A percentile compares a stretch with the other conserved stretches of the same genome.
Conservation (phyloP, 768 basidiomycete genomes). For the Suillus decipiens region DNA sequence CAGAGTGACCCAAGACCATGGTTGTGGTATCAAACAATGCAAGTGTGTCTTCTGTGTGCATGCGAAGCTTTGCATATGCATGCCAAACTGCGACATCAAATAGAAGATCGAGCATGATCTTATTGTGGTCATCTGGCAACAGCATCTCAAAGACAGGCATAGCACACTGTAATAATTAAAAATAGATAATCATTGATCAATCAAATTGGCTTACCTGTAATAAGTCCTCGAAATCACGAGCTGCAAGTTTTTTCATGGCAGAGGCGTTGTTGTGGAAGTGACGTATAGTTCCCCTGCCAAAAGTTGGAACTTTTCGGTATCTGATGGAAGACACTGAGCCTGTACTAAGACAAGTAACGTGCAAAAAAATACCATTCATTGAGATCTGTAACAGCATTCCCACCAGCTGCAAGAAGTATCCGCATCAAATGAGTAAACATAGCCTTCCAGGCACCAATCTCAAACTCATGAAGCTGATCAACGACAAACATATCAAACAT, state of each 20-base stretch:
- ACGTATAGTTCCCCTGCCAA: constrained; percentile 12
- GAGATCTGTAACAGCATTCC: neutral
- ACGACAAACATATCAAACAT: constrained; percentile 33
- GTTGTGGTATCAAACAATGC: neutral
- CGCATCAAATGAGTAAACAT: constrained; percentile 30
- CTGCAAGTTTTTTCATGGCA: constrained; percentile 15
- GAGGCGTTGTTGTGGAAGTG: constrained; percentile 11
- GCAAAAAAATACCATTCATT: constrained; percentile 4
- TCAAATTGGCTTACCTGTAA: constrained; percentile 7
- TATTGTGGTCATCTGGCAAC: constrained; percentile 22
- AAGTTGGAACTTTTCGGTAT: constrained; percentile 17
- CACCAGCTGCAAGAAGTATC: neutral
- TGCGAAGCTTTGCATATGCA: constrained; percentile 28
- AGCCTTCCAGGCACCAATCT: constrained; percentile 19
- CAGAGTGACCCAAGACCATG: constrained; percentile 18
- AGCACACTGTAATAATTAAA: constrained; percentile 25
- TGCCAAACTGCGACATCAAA: constrained; percentile 31
- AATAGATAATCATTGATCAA: neutral
- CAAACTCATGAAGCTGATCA: neutral
- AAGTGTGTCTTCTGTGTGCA: constrained; percentile 27
- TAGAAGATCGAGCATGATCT: constrained; percentile 18
- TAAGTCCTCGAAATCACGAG: constrained; percentile 14
- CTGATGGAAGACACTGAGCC: constrained; percentile 11
- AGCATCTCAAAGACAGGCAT: constrained; percentile 42
- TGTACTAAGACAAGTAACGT: neutral